These are phyloP conservation scores for Teratosphaeria nubilosa DNA, from an alignment of 2,329 filamentous ascomycete genomes.

Conservation along the genomic window DNA sequence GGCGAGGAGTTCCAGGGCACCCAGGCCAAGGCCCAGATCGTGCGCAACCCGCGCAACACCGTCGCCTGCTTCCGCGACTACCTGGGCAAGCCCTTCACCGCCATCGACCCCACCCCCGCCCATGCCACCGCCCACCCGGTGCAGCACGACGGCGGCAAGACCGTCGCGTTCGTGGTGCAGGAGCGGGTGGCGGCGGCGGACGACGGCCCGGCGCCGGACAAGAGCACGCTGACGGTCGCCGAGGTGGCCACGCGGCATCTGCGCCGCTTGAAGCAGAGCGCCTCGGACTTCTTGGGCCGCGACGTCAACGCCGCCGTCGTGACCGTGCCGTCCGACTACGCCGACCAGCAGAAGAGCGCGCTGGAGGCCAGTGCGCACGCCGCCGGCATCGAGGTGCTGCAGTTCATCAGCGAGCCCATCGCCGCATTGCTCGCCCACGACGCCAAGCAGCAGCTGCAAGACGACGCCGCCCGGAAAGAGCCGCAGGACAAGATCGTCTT, in stretches of 20 bases:
- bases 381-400: conserved; percentile 78
- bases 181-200: conserved; percentile 50
- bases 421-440: conserved; percentile 86
- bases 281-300: conserved; percentile 86
- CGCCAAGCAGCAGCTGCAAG: conserved; percentile 38
- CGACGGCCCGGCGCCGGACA: conserved; percentile 37
- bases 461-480: conserved; percentile 30
- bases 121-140: conserved; percentile 87
- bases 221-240: conserved; percentile 62
- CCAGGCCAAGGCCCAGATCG: conserved; percentile 86
- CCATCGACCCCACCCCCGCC: conserved; percentile 90
- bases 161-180: conserved; percentile 69
- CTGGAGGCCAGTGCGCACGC: conserved; percentile 67
- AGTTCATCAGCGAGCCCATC: conserved; percentile 85
- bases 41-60: conserved; percentile 88
- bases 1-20: conserved; percentile 95
- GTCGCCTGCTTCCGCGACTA: conserved; percentile 94
- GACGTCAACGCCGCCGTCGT: conserved; percentile 90
- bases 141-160: conserved; percentile 51
- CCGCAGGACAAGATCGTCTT: conserved; percentile 79
- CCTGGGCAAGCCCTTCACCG: conserved; percentile 85
- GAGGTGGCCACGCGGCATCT: conserved; percentile 81
- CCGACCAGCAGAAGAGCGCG: conserved; percentile 73
- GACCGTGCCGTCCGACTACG: conserved; percentile 88
- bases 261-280: conserved; percentile 68